Conservation (phyloP, 805 yeast species). For the Hanseniaspora clermontiae region DNA sequence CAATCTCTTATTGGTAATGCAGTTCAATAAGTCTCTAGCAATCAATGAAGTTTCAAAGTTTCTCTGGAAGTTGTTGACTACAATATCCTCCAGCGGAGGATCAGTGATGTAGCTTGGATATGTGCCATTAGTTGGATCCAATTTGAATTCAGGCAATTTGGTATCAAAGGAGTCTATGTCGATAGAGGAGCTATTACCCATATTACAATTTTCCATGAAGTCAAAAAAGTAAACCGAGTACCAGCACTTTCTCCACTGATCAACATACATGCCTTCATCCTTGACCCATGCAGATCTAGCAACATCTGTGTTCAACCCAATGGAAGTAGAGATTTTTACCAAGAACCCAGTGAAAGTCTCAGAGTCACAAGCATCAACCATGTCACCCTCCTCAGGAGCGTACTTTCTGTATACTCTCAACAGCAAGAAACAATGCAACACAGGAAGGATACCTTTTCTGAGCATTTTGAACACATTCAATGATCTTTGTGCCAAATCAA, state of each 20-base stretch:
- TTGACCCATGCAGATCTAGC: conserved; percentile 24
- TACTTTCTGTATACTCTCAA: conserved; percentile 38
- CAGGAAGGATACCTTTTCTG: conserved; percentile 36
- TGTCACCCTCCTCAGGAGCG: conserved; percentile 49
- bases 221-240: conserved; percentile 37
- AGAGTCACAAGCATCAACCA: conserved; percentile 38
- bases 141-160: conserved; percentile 32
- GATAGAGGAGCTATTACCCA: conserved; percentile 38
- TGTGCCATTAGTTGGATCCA: conserved; percentile 23
- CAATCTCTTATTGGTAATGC: conserved; percentile 32
- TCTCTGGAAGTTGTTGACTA: conserved; percentile 26
- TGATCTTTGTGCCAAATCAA: conserved; percentile 42
- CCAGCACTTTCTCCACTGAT: conserved; percentile 51
- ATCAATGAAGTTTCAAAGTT: conserved; percentile 25
- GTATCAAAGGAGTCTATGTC: conserved; percentile 39
- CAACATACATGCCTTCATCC: conserved; percentile 25
- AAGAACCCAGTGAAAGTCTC: conserved; percentile 38
- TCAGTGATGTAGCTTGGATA: conserved; percentile 30
- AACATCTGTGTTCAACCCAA: conserved; percentile 51
- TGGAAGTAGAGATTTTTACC: conserved; percentile 43
- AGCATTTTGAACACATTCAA: conserved; percentile 42
- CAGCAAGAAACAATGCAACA: conserved; percentile 43
- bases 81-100: conserved; percentile 32
- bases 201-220: conserved; percentile 32
- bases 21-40: conserved; percentile 28